A percentile compares a stretch with the other conserved stretches of the same genome.
These are phyloP conservation scores for Hemileccinum impolitum DNA, from an alignment of 768 basidiomycete genomes.

Conservation along the genomic window DNA sequence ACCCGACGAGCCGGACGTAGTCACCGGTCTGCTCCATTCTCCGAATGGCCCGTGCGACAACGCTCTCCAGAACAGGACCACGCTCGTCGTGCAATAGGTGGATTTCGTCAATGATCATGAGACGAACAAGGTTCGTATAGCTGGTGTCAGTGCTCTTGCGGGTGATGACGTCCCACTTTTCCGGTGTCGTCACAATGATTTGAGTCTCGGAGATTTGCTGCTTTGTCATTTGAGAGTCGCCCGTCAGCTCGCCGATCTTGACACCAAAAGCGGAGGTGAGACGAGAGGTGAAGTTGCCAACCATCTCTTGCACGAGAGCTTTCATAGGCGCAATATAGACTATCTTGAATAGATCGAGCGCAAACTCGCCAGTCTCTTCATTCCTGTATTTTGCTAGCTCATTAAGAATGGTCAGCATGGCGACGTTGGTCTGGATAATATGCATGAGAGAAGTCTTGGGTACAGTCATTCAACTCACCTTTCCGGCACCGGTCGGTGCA, in stretches of 20 bases:
- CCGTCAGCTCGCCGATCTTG: constrained; percentile 92
- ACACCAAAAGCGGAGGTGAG: constrained; percentile 63
- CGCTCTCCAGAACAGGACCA: constrained; percentile 91
- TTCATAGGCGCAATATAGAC: constrained; percentile 99
- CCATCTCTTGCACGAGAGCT: constrained; percentile 98
- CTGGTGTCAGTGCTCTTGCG: constrained; percentile 96
- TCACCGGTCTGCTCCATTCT: constrained; percentile 93
- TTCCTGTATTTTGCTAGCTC: constrained; percentile 88
- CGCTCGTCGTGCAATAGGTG: constrained; percentile 97
- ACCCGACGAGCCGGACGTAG: constrained; percentile 89
- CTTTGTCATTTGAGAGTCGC: constrained; percentile 97
- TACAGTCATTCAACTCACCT: constrained; percentile 51
- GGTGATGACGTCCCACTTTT: constrained; percentile 99
- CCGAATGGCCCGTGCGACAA: constrained; percentile 86
- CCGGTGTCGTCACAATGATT: constrained; percentile 97
- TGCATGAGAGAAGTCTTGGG: constrained; percentile 6
- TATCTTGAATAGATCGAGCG: constrained; percentile 90
- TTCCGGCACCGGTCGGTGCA: constrained; percentile 97
- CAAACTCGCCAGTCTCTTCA: constrained; percentile 73
- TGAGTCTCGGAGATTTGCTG: constrained; percentile 95
- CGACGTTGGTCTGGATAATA: constrained; percentile 83
- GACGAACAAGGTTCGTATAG: constrained; percentile 93
- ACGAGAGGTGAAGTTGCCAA: constrained; percentile 85
- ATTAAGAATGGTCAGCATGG: constrained; percentile 91
- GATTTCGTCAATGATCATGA: constrained; percentile 98